Percentiles rank a stretch among this genome's conserved stretches.
These are phyloP conservation scores for Cronartium ribicola DNA, from an alignment of 1,284 basidiomycete species.

Conservation along the genomic window DNA sequence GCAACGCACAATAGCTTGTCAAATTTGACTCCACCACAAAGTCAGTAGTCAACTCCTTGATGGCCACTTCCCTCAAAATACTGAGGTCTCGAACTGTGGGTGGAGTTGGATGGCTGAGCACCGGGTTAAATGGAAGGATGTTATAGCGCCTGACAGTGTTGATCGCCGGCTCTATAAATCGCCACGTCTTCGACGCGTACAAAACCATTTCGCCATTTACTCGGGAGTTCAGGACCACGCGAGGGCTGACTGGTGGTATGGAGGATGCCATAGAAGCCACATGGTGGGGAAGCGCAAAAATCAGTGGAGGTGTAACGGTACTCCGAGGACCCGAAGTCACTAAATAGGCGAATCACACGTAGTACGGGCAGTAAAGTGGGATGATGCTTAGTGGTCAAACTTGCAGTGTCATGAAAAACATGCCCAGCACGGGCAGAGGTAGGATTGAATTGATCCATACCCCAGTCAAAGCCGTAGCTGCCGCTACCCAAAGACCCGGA, in stretches of 20 bases:
- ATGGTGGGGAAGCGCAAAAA: slow-evolving; percentile 40
- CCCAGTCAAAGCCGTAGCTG: slow-evolving; percentile 34
- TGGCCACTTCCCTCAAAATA: slow-evolving; percentile 20
- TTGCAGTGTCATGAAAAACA: neutral
- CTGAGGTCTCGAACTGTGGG: slow-evolving; percentile 12
- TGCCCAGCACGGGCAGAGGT: neutral
- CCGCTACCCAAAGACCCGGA: slow-evolving; percentile 22
- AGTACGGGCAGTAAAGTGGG: too few species aligned
- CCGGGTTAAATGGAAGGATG: slow-evolving; percentile 11
- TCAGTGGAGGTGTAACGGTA: neutral
- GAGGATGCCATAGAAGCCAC: slow-evolving; percentile 17
- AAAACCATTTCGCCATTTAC: slow-evolving; percentile 34
- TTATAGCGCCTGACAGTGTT: slow-evolving; percentile 12
- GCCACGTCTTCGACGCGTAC: slow-evolving; percentile 12
- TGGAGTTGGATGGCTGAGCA: slow-evolving; percentile 5
- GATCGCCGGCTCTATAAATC: slow-evolving; percentile 22
- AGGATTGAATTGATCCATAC: slow-evolving; percentile 7
- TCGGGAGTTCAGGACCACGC: slow-evolving; percentile 20
- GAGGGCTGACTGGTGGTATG: slow-evolving; percentile 16
- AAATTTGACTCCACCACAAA: slow-evolving; percentile 31
- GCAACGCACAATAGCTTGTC: slow-evolving; percentile 29
- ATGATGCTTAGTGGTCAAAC: too few species aligned
- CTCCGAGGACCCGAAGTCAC: slow-evolving; percentile 29
- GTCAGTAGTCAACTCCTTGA: slow-evolving; percentile 21
- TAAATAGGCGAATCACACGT: too few species aligned